Evolutionary conservation across 2,329 filamentous ascomycete species (phyloP), one percentile per base, ranked within the genome.

Genomic region (Blastomyces parvus): DNA sequence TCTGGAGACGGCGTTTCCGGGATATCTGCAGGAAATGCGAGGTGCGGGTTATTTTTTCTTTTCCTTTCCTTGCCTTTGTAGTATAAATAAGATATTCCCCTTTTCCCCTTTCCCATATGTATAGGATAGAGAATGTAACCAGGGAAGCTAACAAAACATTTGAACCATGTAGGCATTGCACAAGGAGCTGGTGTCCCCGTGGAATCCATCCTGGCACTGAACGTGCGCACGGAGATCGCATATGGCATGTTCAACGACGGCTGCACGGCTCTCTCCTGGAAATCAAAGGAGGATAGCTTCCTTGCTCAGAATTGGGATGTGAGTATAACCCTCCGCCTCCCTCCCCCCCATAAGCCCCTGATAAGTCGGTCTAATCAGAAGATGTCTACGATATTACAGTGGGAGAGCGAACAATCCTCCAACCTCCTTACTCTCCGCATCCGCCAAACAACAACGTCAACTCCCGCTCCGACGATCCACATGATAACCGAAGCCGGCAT

Each of bases 161-260:
- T n/a, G 19, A 46, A 48, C 5, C 13, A 27, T 7, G n/a, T 72
- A 62, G 86, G 81, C 2, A 77, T 86, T 56, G 83, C 84, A 0
- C 77, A 82, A 36, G 84, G 83, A 6, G 77, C 82, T 0, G 74
- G 70, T 0, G 68, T 77, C 6, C 71, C 77, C n/a, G 65, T 84
- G 0, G 73, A 81, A 9, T 80, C 82, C 30, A 82, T 86, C 48
- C 73, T 86, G 9, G 83, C 84, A 0, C 71, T 86, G 61, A 86
- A 86, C 65, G 82, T 84, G 30, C 79, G 84, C 14, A 86, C 83
- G 0, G 83, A 86, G 69, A 84, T 86, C 59, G 80, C 82, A 0
- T 83, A 83, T 65, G 84, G 83, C 0, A 70, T 81, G 64, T 83
- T 83, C 65, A 80, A 74, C 53, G 84, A 86, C 69, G 84, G 83